Base-by-base conservation (phyloP, 23 red algal species). In the Rhodosorus marinus region DNA sequence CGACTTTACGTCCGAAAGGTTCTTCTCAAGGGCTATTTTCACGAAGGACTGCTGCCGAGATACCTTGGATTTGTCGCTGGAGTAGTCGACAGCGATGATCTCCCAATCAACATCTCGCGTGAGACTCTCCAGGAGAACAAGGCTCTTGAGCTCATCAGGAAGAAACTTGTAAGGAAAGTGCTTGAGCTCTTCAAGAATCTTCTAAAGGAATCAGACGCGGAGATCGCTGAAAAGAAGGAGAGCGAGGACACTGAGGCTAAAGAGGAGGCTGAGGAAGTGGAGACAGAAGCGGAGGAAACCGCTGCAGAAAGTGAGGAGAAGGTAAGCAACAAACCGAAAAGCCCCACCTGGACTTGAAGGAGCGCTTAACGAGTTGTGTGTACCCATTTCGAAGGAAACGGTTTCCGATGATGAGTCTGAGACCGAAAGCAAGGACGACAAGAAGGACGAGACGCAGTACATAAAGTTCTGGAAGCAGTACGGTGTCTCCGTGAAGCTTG, bases 61-160 rank as follows among this genome's bases (percentile, higher is more conserved):
- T 93, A 65, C 30, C 51, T 93, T 24, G 62, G 29, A 11, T 93
- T 93, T 24, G 24, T 93, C 35, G 47, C 76, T 24, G 85, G 85
- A 33, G 70, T 93, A 35, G 85, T 93, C 1, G 85, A 93, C 51
- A 69, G 60, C 30, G 85, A 93, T 47, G 85, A 93, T 64, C 65
- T 93, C 28, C 85, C 85, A 7, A 93, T 93, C 47, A 93, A 93
- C 28, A 73, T 93, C 0, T 74, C 65, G 1, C 40, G 85, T 26
- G 85, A 93, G 35, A 93, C 76, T 74, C 52, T 93, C 2, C 85
- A 93, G 54, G 30, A 93, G 48, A 66, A 51, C 24, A 81, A 72
- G 58, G 70, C 58, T 0, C 32, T 93, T 22, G 62, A 72, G 26
- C 41, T 93, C 29, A 93, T 93, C 25, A 60, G 71, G 35, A 63